Conservation (phyloP, 1,284 basidiomycete genomes). For the Microbotryomycetes sp. region DNA sequence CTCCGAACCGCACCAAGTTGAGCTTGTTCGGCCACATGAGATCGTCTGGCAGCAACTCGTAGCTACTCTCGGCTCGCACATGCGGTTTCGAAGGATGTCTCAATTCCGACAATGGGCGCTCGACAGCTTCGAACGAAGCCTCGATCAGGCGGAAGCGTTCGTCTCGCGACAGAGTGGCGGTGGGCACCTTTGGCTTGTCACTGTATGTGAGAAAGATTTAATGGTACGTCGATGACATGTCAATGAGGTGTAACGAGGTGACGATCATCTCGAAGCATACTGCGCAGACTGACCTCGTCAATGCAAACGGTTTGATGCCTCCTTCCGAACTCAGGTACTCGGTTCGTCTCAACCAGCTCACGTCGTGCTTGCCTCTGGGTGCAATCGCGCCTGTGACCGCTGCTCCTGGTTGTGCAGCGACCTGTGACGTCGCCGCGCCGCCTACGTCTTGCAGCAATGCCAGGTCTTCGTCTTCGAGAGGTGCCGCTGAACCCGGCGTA, state of each 20-base stretch:
- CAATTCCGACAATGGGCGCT: conserved; percentile 55
- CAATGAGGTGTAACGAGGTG: not conserved
- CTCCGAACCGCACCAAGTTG: conserved; percentile 78
- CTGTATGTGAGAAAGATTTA: not conserved
- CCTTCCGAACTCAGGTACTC: conserved; percentile 58
- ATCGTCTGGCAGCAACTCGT: conserved; percentile 76
- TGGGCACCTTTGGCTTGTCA: conserved; percentile 5
- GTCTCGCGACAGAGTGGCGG: not conserved
- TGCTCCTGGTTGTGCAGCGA: not conserved
- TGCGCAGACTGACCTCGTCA: conserved; percentile 39
- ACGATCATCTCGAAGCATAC: conserved; percentile 24
- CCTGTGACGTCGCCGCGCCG: not conserved
- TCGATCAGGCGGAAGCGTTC: conserved; percentile 51
- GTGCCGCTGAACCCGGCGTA: not conserved
- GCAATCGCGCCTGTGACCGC: conserved; percentile 22
- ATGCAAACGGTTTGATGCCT: conserved; percentile 45
- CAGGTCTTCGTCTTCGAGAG: conserved; percentile 32
- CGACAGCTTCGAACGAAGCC: conserved; percentile 60
- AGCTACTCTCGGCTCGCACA: conserved; percentile 71
- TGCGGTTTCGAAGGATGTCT: conserved; percentile 72
- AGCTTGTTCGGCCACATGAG: conserved; percentile 86
- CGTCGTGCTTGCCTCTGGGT: conserved; percentile 48
- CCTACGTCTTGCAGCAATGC: conserved; percentile 28
- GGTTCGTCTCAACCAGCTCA: conserved; percentile 82
- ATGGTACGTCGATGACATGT: not conserved